Base-by-base conservation (phyloP, 768 basidiomycete species). In the Kwoniella newhampshirensis region DNA sequence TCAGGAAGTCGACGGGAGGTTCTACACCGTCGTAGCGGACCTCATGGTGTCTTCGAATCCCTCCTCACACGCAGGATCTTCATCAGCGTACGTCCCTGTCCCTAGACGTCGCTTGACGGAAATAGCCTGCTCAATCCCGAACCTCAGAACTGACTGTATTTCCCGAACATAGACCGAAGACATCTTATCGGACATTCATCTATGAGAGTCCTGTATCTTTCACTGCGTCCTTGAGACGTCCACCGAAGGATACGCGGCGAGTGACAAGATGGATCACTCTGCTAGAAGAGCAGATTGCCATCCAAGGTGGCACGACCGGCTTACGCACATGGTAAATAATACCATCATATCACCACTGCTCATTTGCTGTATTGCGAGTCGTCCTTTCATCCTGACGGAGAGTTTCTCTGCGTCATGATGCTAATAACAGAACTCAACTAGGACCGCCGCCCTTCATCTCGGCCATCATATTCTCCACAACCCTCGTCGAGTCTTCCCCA, bases 251-350 rank as follows among this genome's bases (percentile, higher is more conserved):
- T 12, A 15, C 2, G 30, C 17, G 39, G 17, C 51, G 50, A 35
- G 23, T 13, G 28, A n/a, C 49, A 50, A 30, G 54, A 20, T 36
- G 44, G 18, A 68, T 76, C n/a, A 70, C 66, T 8, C 54, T 76
- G n/a, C 50, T 76, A 12, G 75, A 76, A 49, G 75, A 74, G 23
- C 73, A 71, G 46, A 64, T 67, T 6, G 70, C 68, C 7, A 65
- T 76, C 21, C 71, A 74, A 54, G 70, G 64, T 26, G 75, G 75
- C 20, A 73, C 73, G 15, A 76, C 75, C 0, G 75, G 75, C n/a
- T 52, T 76, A 41, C 30, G 75, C 18, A 76, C 75, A 17, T 76
- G 75, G 75, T 68, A 20, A 32, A 62, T 65, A 17, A 30, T 15
- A 35, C 32, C 18, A 20, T 26, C 54, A 28, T 59, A 36, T 39